Evolutionary conservation across 768 basidiomycete genomes (phyloP), one percentile per base, ranked within the genome.

Genomic region (Coprinopsis strossmayeri): DNA sequence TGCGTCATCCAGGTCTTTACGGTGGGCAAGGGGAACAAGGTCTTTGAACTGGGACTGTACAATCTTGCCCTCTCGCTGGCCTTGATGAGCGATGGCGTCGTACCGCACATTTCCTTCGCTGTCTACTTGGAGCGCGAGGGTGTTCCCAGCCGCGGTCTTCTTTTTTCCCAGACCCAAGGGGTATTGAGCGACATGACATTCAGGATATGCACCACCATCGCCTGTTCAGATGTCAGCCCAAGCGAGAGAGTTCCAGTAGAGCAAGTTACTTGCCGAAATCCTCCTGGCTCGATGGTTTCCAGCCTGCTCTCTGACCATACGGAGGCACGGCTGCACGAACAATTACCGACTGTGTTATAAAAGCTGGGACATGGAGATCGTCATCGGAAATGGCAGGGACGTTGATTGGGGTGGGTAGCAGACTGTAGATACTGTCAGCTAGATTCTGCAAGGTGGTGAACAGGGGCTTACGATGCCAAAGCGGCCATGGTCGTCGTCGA

Each of bases 31-130:
- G 1, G 96, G 96, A 0, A 99, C 92, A 23, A 99, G 84, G 62
- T 98, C 96, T 63, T 96, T 97, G 73, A 96, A 97, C 57, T 94
- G 91, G 0, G 93, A 92, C 61, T 98, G 95, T 10, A 98, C 78
- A 46, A 82, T 68, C 64, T 90, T 90, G 56, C 87, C 91, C 1
- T 78, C 74, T 18, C 91, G 83, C 59, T 96, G 90, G 34, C 96
- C 96, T 66, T 98, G 93, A 52, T 86, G 85, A 7, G 95, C 95
- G 56, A 98, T 97, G 45, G 90, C 94, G 65, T 96, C 94, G 62
- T 97, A 99, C 54, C 91, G 86, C 45, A 98, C 93, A 53, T 92
- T 94, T 39, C 96, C 96, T 64, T 96, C 94, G 51, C 80, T 81
- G 61, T 99, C 95, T 24, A 98, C 95, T 76, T 95, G 94, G 2